Evolutionary conservation across 2,329 filamentous ascomycete genomes (phyloP).

Genomic region (Septoria linicola): DNA sequence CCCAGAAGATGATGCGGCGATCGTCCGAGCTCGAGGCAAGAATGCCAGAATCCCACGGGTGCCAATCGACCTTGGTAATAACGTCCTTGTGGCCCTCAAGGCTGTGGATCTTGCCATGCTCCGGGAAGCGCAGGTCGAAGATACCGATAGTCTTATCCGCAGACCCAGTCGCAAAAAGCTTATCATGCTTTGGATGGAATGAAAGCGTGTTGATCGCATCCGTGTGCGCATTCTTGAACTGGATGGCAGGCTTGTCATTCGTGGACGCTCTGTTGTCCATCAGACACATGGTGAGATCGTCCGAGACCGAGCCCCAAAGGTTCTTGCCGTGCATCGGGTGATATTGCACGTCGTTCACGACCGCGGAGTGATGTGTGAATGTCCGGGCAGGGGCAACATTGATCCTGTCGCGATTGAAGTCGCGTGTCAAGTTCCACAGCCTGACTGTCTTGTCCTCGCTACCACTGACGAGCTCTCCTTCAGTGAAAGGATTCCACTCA

Average conservation of each 20-base stretch:
- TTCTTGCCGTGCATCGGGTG: constrained; percentile 76
- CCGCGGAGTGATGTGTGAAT: constrained; percentile 84
- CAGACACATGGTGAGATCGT: constrained; percentile 90
- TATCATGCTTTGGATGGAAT: constrained; percentile 91
- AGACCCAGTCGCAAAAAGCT: constrained; percentile 85
- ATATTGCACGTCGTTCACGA: constrained; percentile 96
- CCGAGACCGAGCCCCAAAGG: constrained; percentile 89
- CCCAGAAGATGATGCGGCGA: constrained; percentile 93
- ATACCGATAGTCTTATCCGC: constrained; percentile 93
- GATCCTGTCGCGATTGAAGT: constrained; percentile 67
- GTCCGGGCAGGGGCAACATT: constrained; percentile 68
- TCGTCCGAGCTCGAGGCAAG: constrained; percentile 92
- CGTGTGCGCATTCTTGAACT: constrained; percentile 74
- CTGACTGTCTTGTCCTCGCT: constrained; percentile 90
- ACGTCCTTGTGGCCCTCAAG: constrained; percentile 85
- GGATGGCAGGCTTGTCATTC: constrained; percentile 52
- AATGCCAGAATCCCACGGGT: constrained; percentile 84
- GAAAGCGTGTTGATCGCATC: constrained; percentile 96
- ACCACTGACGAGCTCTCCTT: constrained; percentile 81
- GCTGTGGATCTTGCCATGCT: constrained; percentile 81
- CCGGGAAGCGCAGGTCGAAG: constrained; percentile 74
- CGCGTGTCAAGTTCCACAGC: constrained; percentile 80
- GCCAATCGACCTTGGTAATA: constrained; percentile 91
- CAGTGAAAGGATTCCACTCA: constrained; percentile 82
- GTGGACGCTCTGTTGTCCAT: constrained; percentile 73